These are phyloP conservation scores for Salix dunnii DNA, from an alignment of 345 rosid species.

Conservation along the genomic window DNA sequence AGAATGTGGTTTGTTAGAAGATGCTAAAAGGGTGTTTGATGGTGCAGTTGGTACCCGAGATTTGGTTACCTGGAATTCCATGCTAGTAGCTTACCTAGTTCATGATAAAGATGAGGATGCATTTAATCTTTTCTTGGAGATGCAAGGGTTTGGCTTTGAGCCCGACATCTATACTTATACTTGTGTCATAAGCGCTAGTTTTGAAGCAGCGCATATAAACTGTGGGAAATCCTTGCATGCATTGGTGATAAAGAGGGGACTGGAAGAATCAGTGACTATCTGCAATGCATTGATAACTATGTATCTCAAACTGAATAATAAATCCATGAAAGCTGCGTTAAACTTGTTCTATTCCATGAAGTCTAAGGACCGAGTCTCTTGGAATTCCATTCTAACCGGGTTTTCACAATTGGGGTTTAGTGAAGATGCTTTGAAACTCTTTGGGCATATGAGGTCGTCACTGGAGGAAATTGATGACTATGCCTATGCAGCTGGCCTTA, in stretches of 20 bases:
- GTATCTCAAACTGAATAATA: constrained; percentile 50
- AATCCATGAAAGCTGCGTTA: constrained; percentile 50
- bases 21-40: constrained; percentile 56
- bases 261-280: constrained; percentile 48
- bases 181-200: constrained; percentile 56
- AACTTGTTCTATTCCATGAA: constrained; percentile 48
- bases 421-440: constrained; percentile 54
- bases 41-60: constrained; percentile 40
- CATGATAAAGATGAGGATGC: constrained; percentile 52
- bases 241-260: constrained; percentile 61
- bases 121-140: constrained; percentile 44
- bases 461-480: constrained; percentile 54
- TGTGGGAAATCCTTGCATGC: constrained; percentile 58
- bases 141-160: constrained; percentile 43
- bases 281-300: constrained; percentile 59
- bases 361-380: constrained; percentile 61
- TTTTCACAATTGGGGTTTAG: constrained; percentile 52
- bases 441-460: constrained; percentile 45
- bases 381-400: constrained; percentile 71
- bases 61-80: constrained; percentile 71
- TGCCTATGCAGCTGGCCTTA: constrained; percentile 67
- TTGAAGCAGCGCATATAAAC: constrained; percentile 28
- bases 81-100: constrained; percentile 55
- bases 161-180: constrained; percentile 67
- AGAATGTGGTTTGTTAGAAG: constrained; percentile 51